phyloP scores from a whole-genome alignment of 495 filamentous ascomycete genomes.

The Neurospora sp. region DNA sequence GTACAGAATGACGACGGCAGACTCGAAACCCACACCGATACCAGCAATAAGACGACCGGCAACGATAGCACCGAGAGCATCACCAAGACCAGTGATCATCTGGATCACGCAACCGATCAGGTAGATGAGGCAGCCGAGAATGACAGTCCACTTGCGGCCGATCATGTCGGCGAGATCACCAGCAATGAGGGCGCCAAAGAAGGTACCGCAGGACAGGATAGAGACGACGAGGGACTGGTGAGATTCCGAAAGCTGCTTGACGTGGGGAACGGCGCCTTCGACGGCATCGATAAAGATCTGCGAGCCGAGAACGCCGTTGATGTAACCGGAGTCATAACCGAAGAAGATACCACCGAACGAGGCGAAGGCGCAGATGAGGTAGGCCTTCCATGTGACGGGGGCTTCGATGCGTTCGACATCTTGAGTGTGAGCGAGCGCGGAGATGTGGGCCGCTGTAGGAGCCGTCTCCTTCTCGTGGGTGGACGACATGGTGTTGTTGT shows the following conservation, averaged over 20 bases:
- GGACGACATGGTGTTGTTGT: conserved; percentile 12
- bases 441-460: conserved; percentile 6
- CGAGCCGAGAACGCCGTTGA: conserved; percentile 49
- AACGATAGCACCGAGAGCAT: conserved; percentile 44
- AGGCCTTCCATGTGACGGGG: conserved; percentile 54
- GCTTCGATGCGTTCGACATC: conserved; percentile 49
- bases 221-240: conserved; percentile 57
- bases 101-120: conserved; percentile 54
- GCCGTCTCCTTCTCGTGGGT: conserved; percentile 13
- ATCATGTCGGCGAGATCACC: conserved; percentile 59
- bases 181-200: conserved; percentile 63
- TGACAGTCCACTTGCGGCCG: conserved; percentile 59
- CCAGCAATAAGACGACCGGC: conserved; percentile 63
- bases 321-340: conserved; percentile 56
- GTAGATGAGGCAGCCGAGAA: conserved; percentile 55
- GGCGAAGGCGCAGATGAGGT: conserved; percentile 59
- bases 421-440: conserved; percentile 11
- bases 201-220: conserved; percentile 65
- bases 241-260: conserved; percentile 12
- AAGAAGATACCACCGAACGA: conserved; percentile 62
- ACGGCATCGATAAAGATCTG: conserved; percentile 37
- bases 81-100: conserved; percentile 30
- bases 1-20: conserved; percentile 65
- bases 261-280: conserved; percentile 17
- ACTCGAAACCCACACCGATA: conserved; percentile 65